Conservation (phyloP, 192 early-diverging fungal species). For the Funneliformis geosporum region DNA sequence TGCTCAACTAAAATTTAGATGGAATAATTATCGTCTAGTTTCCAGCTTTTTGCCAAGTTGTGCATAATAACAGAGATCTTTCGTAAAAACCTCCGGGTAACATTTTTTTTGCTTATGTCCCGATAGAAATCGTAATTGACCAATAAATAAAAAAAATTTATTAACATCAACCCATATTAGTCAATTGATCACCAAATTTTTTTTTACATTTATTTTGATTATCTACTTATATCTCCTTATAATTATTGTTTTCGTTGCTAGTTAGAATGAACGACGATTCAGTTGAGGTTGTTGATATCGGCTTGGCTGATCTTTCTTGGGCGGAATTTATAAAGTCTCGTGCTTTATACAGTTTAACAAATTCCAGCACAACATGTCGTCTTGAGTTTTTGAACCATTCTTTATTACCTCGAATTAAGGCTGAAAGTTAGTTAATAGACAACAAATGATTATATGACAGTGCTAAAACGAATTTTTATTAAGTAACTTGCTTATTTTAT, state of each 20-base stretch:
- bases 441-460: not conserved
- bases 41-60: too few species aligned
- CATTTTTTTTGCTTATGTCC: too few species aligned
- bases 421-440: conserved; percentile 12
- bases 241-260: not conserved
- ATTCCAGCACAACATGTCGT: not conserved
- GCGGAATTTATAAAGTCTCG: conserved; percentile 22
- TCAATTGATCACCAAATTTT: too few species aligned
- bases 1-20: too few species aligned
- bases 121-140: too few species aligned
- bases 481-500: not conserved
- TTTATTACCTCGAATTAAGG: conserved; percentile 25
- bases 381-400: conserved; percentile 28
- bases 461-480: not conserved
- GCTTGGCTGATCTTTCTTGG: conserved; percentile 25
- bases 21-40: too few species aligned
- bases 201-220: too few species aligned
- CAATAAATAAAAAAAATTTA: too few species aligned
- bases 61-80: too few species aligned
- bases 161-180: too few species aligned
- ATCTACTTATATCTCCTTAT: too few species aligned
- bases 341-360: conserved; percentile 21
- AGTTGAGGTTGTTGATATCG: not conserved
- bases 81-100: too few species aligned
- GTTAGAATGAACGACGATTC: not conserved